A percentile compares a stretch with the other conserved stretches of the same genome.
phyloP scores from a whole-genome alignment of 305 asterid genomes.

The Nicotiana rustica region DNA sequence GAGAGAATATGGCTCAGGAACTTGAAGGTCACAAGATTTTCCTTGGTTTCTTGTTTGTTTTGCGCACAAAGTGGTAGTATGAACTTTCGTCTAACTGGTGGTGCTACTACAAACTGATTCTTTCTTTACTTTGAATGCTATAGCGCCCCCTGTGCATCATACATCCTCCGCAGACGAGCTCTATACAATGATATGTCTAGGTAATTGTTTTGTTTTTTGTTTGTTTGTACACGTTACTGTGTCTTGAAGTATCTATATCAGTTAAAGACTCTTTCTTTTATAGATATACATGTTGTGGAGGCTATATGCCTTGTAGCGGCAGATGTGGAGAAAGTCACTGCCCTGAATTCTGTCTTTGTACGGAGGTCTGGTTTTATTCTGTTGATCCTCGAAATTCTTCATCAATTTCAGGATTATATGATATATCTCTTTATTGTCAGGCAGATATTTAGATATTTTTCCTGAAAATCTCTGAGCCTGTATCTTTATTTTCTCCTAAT shows the following conservation, averaged over 20 bases:
- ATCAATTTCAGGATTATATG: not conserved
- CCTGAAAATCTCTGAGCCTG: not conserved
- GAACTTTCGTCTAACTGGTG: not conserved
- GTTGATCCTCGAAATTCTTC: not conserved
- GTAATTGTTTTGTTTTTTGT: constrained; percentile 34
- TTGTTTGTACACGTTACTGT: not conserved
- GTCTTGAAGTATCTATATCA: not conserved
- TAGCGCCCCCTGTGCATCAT: constrained; percentile 57
- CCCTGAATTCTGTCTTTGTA: constrained; percentile 55
- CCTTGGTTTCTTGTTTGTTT: not conserved
- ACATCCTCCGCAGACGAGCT: constrained; percentile 55
- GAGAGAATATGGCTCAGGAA: too few species aligned
- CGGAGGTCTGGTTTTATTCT: constrained; percentile 46
- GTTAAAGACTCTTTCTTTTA: not conserved
- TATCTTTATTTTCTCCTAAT: constrained; percentile 12
- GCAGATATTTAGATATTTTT: not conserved
- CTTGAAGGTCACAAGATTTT: constrained; percentile 37
- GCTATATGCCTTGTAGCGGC: constrained; percentile 60
- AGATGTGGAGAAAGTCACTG: constrained; percentile 53
- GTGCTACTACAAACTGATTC: not conserved
- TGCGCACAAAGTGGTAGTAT: not conserved
- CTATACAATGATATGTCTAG: constrained; percentile 55
- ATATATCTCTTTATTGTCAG: constrained; percentile 10
- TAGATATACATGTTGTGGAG: constrained; percentile 57
- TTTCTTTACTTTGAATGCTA: constrained; percentile 8